phyloP scores from a whole-genome alignment of 1,284 basidiomycete species.

The Ustilago bromivora region DNA sequence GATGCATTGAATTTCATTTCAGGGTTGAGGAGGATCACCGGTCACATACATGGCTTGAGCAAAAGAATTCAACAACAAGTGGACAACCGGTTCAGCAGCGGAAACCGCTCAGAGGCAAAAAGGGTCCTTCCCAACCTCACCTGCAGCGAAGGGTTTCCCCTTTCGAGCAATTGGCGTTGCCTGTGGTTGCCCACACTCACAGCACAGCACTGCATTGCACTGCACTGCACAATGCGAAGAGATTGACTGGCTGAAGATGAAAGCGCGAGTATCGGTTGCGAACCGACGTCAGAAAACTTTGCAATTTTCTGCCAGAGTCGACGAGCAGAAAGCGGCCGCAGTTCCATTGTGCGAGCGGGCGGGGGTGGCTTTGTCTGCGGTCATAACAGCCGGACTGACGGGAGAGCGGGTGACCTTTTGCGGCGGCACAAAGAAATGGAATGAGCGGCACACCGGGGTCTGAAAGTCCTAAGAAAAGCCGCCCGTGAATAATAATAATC shows the following conservation, averaged over 20 bases:
- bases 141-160: conserved; percentile 6
- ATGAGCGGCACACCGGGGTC: conserved; percentile 3
- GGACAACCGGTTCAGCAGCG: not conserved
- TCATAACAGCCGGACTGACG: not conserved
- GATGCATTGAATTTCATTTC: conserved; percentile 2
- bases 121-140: not conserved
- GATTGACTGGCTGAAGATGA: not conserved
- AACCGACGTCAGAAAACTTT: conserved; percentile 8
- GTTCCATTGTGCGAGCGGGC: not conserved
- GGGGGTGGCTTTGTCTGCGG: not conserved
- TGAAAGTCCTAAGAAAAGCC: not conserved
- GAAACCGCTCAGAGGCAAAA: not conserved
- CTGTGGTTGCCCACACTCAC: not conserved
- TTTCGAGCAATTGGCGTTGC: not conserved
- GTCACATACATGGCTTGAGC: conserved; percentile 7
- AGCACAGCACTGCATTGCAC: no score
- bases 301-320: not conserved
- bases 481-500: not conserved
- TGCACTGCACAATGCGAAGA: no score
- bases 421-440: not conserved
- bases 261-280: not conserved
- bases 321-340: not conserved
- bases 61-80: not conserved
- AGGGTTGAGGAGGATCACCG: not conserved
- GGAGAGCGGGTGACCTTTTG: not conserved